Evolutionary conservation across 2,329 filamentous ascomycete genomes (phyloP), one percentile per base, ranked within the genome.

Genomic region (Colletotrichum tamarilloi): DNA sequence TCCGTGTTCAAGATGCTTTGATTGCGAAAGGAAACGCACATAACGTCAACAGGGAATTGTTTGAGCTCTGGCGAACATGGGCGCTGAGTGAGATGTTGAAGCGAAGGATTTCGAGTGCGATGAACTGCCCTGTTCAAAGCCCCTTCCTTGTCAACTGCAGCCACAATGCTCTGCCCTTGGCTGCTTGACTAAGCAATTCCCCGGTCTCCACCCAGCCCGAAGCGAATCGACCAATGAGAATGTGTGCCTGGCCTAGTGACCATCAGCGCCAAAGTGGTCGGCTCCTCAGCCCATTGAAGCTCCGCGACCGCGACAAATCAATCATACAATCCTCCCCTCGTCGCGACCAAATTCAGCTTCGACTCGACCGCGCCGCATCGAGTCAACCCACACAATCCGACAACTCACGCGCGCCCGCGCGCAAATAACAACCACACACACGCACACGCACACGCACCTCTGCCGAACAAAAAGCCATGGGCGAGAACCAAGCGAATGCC

Each of bases 401-500:
- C 46, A 59, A 69, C 14, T 16, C 14, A 42, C 3, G 19, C 22
- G 22, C n/a, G 14, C 28, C 22, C 14, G 5, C 38, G 38, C 42
- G 42, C 42, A 49, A 42, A 9, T 8, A 30, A 30, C 16, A 12
- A 35, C 4, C 32, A 7, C 30, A 42, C 9, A 9, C 8, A 22
- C 3, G 22, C 30, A 65, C 9, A 9, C 19, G 16, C 3, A 28
- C 5, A 14, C 46, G 19, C 30, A 32, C 30, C 32, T 12, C 12
- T 35, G 24, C 16, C 14, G 38, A 42, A 42, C 14, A 16, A 42
- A 42, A 42, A 58, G 19, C 30, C 57, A 75, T 75, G 74, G 73
- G 68, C 24, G 74, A 75, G 26, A 76, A 75, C 38, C 71, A 67
- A 16, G 46, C 67, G 26, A 67, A 68, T 62, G 49, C 52, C 26